Percentiles rank a stretch among this genome's conserved stretches.
These are phyloP conservation scores for Chenopodium quinoa DNA, from an alignment of 148 eudicot genomes.

Conservation along the genomic window DNA sequence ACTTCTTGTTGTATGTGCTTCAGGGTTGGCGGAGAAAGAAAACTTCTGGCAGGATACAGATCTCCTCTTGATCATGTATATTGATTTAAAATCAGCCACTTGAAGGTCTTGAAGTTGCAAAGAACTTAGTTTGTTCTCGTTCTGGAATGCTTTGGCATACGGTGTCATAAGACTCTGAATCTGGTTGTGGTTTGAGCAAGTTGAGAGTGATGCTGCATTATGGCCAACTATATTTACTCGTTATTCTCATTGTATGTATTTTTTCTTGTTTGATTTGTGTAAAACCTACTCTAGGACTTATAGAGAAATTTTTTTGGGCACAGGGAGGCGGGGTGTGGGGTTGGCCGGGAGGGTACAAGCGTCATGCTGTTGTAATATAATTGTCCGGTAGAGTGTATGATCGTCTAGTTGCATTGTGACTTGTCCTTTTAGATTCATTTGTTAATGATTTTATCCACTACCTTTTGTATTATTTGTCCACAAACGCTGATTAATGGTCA, in stretches of 20 bases:
- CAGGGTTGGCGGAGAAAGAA: conserved; percentile 98
- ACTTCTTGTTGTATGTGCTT: conserved; percentile 12
- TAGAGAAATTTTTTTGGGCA: conserved; percentile 26
- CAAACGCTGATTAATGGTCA: neutral
- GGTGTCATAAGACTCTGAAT: conserved; percentile 1
- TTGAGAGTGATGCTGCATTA: conserved; percentile 20
- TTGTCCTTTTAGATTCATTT: neutral
- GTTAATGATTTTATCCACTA: neutral
- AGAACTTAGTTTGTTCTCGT: conserved; percentile 15
- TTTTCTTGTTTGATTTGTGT: conserved; percentile 34
- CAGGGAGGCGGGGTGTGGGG: neutral
- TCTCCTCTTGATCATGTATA: conserved; percentile 44
- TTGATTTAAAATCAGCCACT: conserved; percentile 23
- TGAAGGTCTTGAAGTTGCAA: conserved; percentile 15
- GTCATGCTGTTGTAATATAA: conserved; percentile 27
- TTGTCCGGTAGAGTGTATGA: conserved; percentile 9
- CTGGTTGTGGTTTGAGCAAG: conserved; percentile 24
- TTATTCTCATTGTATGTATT: conserved; percentile 40
- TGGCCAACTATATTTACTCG: conserved; percentile 4
- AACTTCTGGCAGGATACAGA: conserved; percentile 80
- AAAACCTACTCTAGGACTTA: conserved; percentile 22
- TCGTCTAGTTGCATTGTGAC: neutral
- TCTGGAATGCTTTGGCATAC: conserved; percentile 2
- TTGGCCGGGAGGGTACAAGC: neutral
- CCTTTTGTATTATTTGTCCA: conserved; percentile 10